Evolutionary conservation across 345 rosid species (phyloP), one percentile per base, ranked within the genome.

Genomic region (Kernera saxatilis): DNA sequence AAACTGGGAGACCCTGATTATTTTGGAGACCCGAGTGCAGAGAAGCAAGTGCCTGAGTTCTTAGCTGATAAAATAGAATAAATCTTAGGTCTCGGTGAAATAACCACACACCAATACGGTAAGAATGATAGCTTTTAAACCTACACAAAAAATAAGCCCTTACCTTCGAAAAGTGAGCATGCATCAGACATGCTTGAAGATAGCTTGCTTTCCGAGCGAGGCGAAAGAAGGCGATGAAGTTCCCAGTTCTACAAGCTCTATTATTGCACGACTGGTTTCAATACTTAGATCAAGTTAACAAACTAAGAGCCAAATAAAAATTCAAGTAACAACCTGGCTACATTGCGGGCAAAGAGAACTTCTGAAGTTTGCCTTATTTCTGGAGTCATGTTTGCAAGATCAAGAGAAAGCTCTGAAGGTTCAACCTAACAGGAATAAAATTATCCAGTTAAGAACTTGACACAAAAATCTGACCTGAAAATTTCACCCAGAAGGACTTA

Each of bases 161-260:
- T 77, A 88, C 96, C 92, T 91, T 94, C 2, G 96, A 82, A 86
- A 94, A 91, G 77, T 91, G 99, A 75, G 99, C 98, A 80, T 94
- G 98, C 97, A 91, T 94, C 74, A 94, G 78, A 82, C 99, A 94
- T 70, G 98, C 96, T 84, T 94, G 99, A 78, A 91, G 96, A 72
- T 88, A 91, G 73, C 84, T 91, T 54, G 97, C 95, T 79, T 86
- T 86, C 74, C 93, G 84, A 41, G 96, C 96, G 50, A 89, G 98
- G 67, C 97, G 87, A 72, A 94, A 94, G 80, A 94, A 94, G 67
- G 88, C 86, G 56, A 94, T 80, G 73, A 83, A 91, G 69, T 94
- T 94, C 57, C 95, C 89, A 0, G 87, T 88, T 84, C 99, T 91
- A 77, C 99, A 88, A 59, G 92, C 90, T 82, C 99, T 91, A 89